phyloP scores from a whole-genome alignment of 2,329 filamentous ascomycete species.

The Fusarium xylarioides region DNA sequence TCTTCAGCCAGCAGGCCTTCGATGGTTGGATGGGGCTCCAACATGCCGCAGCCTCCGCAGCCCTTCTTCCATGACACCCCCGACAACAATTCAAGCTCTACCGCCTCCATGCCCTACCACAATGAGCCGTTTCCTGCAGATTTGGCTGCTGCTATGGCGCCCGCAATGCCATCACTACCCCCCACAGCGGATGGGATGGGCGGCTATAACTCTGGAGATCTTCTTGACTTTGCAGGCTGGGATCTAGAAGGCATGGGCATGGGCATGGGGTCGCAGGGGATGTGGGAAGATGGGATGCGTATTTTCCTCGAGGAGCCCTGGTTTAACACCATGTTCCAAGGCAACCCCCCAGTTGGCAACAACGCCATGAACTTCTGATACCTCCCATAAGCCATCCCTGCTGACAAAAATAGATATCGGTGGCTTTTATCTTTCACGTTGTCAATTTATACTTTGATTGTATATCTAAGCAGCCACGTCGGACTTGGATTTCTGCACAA shows the following conservation, averaged over 20 bases:
- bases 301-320: constrained; percentile 53
- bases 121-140: constrained; percentile 31
- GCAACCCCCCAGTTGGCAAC: constrained; percentile 45
- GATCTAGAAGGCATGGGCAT: constrained; percentile 46
- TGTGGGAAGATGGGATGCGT: constrained; percentile 47
- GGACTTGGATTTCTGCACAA: not conserved
- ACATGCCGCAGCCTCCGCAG: constrained; percentile 42
- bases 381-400: not conserved
- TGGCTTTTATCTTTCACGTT: not conserved
- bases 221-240: constrained; percentile 39
- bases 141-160: constrained; percentile 41
- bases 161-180: constrained; percentile 32
- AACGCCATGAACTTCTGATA: constrained; percentile 49
- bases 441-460: not conserved
- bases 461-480: not conserved
- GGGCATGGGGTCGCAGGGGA: constrained; percentile 38
- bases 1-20: constrained; percentile 22
- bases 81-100: constrained; percentile 13
- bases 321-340: constrained; percentile 51
- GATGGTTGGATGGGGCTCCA: constrained; percentile 33
- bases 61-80: constrained; percentile 51
- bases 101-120: constrained; percentile 16
- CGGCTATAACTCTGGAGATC: constrained; percentile 22
- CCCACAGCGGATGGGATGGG: constrained; percentile 14
- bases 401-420: not conserved